phyloP scores from a whole-genome alignment of 257 asterid species.

The Solanum raphanifolium region DNA sequence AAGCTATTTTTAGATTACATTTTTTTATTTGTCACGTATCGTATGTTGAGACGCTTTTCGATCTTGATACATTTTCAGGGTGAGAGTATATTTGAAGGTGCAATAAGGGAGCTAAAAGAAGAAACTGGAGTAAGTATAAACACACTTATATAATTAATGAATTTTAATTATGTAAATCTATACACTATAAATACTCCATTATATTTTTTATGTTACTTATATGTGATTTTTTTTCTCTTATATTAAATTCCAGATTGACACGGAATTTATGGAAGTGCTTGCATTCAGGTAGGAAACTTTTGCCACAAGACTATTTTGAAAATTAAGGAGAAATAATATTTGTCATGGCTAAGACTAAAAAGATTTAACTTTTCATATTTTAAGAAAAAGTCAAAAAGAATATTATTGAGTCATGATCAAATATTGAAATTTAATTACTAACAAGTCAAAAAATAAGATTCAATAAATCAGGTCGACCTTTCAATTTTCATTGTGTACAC shows the following conservation, averaged over 20 bases:
- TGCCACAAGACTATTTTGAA: not conserved
- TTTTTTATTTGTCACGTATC: not conserved
- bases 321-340: not conserved
- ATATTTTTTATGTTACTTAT: not conserved
- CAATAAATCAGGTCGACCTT: not conserved
- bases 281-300: conserved; percentile 17
- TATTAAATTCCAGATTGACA: conserved; percentile 29
- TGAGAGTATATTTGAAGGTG: conserved; percentile 53
- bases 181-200: not conserved
- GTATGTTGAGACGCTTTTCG: not conserved
- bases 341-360: not conserved
- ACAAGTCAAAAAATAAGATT: not conserved
- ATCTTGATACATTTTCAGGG: conserved; percentile 34
- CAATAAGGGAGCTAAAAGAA: conserved; percentile 69
- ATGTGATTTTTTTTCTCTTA: not conserved
- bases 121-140: conserved; percentile 63
- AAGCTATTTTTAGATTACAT: not conserved
- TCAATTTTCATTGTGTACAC: not conserved
- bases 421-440: not conserved
- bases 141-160: not conserved
- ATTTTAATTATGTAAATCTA: not conserved
- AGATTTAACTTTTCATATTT: not conserved
- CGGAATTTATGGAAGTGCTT: conserved; percentile 18
- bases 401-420: not conserved
- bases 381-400: not conserved